Conservation (phyloP, 169 alveolate genomes). For the Plasmodium inui region DNA sequence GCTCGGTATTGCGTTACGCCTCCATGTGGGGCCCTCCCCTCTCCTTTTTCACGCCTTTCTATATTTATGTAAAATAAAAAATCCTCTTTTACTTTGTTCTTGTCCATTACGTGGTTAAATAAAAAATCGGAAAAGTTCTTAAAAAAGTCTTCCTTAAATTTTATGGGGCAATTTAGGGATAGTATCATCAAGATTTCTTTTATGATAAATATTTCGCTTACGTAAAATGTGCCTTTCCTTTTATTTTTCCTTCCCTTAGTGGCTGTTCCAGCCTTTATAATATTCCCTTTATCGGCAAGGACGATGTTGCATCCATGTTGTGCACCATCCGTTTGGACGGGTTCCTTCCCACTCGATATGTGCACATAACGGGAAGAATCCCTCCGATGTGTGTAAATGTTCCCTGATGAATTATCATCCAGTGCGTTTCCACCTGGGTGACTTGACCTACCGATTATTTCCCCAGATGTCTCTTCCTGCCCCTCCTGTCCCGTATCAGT, state of each 20-base stretch:
- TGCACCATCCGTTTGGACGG: neutral
- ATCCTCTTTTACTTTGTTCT: conserved; percentile 64
- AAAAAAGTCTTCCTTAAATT: conserved; percentile 64
- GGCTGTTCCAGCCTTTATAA: neutral
- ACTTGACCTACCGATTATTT: neutral
- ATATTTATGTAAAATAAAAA: conserved; percentile 71
- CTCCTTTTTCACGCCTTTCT: conserved; percentile 12
- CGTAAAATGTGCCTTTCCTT: conserved; percentile 45
- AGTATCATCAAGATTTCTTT: conserved; percentile 67
- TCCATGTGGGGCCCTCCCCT: neutral
- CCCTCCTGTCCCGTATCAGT: neutral
- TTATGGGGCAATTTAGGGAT: conserved; percentile 73
- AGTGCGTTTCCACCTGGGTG: neutral
- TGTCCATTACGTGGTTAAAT: conserved; percentile 63
- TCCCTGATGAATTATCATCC: neutral
- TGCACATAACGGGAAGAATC: neutral
- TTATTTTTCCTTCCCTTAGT: neutral
- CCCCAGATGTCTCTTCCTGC: neutral
- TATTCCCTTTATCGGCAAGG: neutral
- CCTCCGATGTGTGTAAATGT: neutral
- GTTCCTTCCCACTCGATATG: neutral
- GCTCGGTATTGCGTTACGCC: conserved; percentile 19
- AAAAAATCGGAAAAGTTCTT: conserved; percentile 48
- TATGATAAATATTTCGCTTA: conserved; percentile 71
- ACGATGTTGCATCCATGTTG: neutral